Conservation (phyloP, 331 rosid species). For the Pyracantha coccinea region DNA sequence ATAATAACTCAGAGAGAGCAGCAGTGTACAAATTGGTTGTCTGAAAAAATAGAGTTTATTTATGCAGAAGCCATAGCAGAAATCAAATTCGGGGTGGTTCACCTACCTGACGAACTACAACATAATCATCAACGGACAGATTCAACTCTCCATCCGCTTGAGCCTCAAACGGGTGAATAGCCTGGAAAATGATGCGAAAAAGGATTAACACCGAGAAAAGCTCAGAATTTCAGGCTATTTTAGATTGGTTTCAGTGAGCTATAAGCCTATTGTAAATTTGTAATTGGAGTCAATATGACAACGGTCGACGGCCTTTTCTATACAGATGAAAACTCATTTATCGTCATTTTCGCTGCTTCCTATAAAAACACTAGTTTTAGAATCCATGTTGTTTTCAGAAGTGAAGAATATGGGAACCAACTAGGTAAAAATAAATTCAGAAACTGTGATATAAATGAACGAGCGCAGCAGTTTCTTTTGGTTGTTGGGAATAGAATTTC, state of each 20-base stretch:
- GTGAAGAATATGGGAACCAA: not conserved
- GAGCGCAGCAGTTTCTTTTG: not conserved
- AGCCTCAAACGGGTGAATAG: constrained; percentile 84
- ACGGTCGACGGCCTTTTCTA: too few relatives aligned
- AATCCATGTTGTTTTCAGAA: too few relatives aligned
- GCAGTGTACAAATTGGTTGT: not conserved
- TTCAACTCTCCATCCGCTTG: constrained; percentile 79
- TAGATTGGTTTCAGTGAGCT: too few relatives aligned
- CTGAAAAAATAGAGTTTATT: not conserved
- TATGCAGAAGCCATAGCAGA: not conserved
- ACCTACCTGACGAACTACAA: constrained; percentile 79
- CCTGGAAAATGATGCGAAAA: constrained; percentile 34
- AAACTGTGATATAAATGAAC: not conserved
- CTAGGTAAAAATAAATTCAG: not conserved
- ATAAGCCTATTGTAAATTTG: too few relatives aligned
- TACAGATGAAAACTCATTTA: too few relatives aligned
- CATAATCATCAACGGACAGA: constrained; percentile 67
- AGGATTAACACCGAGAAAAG: not conserved
- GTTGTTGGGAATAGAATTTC: not conserved
- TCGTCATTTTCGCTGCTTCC: too few relatives aligned
- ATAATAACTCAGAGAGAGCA: not conserved
- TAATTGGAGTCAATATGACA: too few relatives aligned
- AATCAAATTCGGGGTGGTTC: not conserved
- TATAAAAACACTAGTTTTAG: too few relatives aligned
- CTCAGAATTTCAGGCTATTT: not conserved